Base-by-base conservation (phyloP, 331 rosid species). In the Stylosanthes scabra region DNA sequence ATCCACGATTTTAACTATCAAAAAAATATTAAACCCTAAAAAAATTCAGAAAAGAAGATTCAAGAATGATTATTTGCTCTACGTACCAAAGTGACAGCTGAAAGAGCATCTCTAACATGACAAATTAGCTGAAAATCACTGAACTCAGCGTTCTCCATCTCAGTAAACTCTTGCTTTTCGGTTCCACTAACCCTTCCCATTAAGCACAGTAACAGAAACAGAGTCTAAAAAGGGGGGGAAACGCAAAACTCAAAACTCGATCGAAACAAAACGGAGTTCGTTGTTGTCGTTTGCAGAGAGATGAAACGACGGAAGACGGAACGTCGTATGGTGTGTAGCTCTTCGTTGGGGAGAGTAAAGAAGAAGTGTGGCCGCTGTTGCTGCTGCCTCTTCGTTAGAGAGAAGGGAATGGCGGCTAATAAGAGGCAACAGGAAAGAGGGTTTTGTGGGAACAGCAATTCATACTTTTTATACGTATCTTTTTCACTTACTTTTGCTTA, bases 71-170 rank as follows among this genome's bases (percentile, higher is more conserved):
- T 6, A n/a, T 52, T 14, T 52, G 16, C 14, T 50, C 2, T 68
- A 34, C 39, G 39, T 82, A 82, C 86, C 78, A 54, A 27, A 8
- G 59, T 45, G 47, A 59, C 83, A 3, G 74, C 71, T 50, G 11
- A 11, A 74, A 83, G 83, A 0, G 77, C 68, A 6, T 66, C 68
- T 52, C 65, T 59, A 27, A 78, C 77, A 37, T 70, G 72, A 47
- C 7, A 44, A 29, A 58, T 7, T 60, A 83, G 16, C 75, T 83
- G 72, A 15, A 11, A 65, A 47, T 76, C 82, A 14, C 51, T 76
- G 31, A 66, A 71, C 13, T 60, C 82, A 49, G 25, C 49, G 25
- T 34, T 65, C 61, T 76, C 78, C 81, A 64, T 71, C 2, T 16
- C 62, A 0, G 55, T 7, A 25, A 51, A 61, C 1, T 42, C 75